Evolutionary conservation across 306 rosid genomes (phyloP), one percentile per base, ranked within the genome.

Genomic region (Canavalia gladiata): DNA sequence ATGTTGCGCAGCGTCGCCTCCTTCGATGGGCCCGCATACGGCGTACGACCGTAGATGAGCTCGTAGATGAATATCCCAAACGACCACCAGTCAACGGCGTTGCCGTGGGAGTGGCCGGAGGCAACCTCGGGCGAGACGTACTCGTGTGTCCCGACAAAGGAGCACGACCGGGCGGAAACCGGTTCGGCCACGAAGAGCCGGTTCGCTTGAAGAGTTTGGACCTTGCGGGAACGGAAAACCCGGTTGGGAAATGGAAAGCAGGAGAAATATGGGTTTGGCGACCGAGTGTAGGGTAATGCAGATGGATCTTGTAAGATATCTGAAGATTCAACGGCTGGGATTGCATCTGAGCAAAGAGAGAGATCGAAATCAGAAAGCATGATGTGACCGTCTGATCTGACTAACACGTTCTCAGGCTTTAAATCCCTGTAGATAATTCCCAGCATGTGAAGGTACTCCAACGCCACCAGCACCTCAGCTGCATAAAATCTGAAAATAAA

Each of bases 1-100:
- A 95, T 93, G 90, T 78, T 91, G 0, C 92, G 85, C 67, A 95
- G 87, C 0, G 93, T 91, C 5, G 72, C 84, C 67, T 95, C 96
- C 74, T 95, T 95, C 11, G 94, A 85, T 50, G 88, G 57, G 3
- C 93, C 92, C 11, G 94, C 99, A 43, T 91, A 95, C 41, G 99
- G 99, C 5, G 99, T 95, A 1, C 90, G 87, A 1, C 99, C 99
- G 85, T 93, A 95, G 50, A 93, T 88, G 34, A 95, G 82, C 82
- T 95, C 99, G 87, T 89, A 95, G 74, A 95, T 81, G 52, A 95
- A 95, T 29, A 93, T 76, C 1, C 99, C 99, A 7, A 87, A 95
- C 1, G 99, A 92, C 99, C 99, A 95, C 99, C 99, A 95, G 68
- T 95, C 99, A 0, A 95, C 99, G 25, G 99, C 99, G 90, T 93